A percentile compares a stretch with the other conserved stretches of the same genome.
Evolutionary conservation across 257 asterid genomes (phyloP).

Genomic region (Jacaranda mimosifolia): DNA sequence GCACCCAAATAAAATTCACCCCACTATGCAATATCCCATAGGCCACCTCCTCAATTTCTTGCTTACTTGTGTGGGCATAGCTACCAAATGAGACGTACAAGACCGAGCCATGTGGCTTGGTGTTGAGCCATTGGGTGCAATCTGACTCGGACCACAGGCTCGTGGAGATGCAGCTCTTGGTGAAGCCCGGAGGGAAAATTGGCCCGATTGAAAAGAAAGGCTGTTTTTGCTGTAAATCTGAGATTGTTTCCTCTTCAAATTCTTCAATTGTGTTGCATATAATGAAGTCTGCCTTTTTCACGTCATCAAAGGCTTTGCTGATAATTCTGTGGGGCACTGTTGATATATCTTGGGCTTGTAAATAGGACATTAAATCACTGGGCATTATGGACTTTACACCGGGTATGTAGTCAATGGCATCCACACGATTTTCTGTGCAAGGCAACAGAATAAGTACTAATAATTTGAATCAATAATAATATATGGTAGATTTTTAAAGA

Average conservation of each 20-base stretch:
- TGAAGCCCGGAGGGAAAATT: constrained; percentile 46
- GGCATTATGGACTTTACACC: constrained; percentile 58
- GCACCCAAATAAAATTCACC: constrained; percentile 71
- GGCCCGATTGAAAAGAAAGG: constrained; percentile 73
- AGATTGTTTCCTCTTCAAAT: constrained; percentile 53
- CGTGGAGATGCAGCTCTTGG: constrained; percentile 35
- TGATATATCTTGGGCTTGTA: constrained; percentile 41
- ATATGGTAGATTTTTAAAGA: too few relatives aligned
- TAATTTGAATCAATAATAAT: not conserved
- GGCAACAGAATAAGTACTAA: not conserved
- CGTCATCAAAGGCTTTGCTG: constrained; percentile 53
- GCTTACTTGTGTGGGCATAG: constrained; percentile 49
- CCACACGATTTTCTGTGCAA: constrained; percentile 45
- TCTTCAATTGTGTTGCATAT: constrained; percentile 69
- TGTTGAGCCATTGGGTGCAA: constrained; percentile 61
- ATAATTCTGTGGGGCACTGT: constrained; percentile 43
- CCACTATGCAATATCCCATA: constrained; percentile 61
- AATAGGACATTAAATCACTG: constrained; percentile 59
- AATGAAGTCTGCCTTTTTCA: constrained; percentile 57
- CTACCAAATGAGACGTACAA: constrained; percentile 75
- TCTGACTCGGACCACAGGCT: constrained; percentile 66
- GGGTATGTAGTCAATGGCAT: constrained; percentile 56
- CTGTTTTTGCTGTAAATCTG: constrained; percentile 51
- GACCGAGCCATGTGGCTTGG: constrained; percentile 63
- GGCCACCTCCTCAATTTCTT: constrained; percentile 56